Base-by-base conservation (phyloP, 2,329 filamentous ascomycete species). In the Blastomyces parvus region DNA sequence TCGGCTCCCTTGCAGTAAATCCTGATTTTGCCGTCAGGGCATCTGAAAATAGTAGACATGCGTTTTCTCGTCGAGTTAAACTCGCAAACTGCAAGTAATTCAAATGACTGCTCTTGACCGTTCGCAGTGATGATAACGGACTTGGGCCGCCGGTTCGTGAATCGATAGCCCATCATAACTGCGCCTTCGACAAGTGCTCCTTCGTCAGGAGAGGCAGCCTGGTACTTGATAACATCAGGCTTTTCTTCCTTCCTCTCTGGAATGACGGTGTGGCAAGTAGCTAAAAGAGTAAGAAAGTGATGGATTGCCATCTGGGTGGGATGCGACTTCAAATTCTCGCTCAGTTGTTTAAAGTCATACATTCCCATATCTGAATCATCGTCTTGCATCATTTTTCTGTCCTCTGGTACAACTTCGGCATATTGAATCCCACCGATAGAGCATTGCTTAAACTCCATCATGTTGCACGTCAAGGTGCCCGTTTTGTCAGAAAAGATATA, bases 401-500 rank as follows among this genome's bases (percentile, higher is more conserved):
- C 94, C 75, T 99, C 94, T 0, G 94, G 88, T 1, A 97, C 86
- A 53, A 93, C 90, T 62, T 94, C 91, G 14, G 90, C 89, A 72
- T 99, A 99, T 77, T 96, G 93, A 61, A 97, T 87, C 33, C 94
- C 94, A 33, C 86, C 90, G 72, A 99, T 97, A 0, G 89, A 89
- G 71, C 90, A 95, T 76, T 97, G 91, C 73, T 91, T 91, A 76
- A 97, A 99, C 75, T 97, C 93, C 94, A 99, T 97, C 83, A 91
- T 87, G 73, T 97, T 97, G 78, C 92, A 96, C n/a, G 93, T 97
- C 71, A 97, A 80, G 3, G 93, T 97, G 53, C 93, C 93, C 1
- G 93, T 97, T 80, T 97, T 97, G 80, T 97, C 93, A 0, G 91
- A 97, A 75, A 99, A 99, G 67, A 99, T 94, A 71, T 95, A 99